Percentiles rank a stretch among this genome's conserved stretches.
These are phyloP conservation scores for Croton setiger DNA, from an alignment of 441 rosid genomes.

Conservation along the genomic window DNA sequence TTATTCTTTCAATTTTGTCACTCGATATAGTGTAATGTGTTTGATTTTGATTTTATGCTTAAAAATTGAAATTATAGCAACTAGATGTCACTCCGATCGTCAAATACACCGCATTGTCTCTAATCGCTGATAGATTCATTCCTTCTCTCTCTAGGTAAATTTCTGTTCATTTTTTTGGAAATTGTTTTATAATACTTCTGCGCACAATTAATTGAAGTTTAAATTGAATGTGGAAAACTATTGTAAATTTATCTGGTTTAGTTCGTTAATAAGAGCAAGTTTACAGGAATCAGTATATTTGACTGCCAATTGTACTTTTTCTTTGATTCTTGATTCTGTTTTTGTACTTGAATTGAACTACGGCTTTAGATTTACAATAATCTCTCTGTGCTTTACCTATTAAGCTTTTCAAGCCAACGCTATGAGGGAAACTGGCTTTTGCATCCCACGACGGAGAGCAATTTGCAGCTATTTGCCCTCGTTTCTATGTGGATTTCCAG, in stretches of 20 bases:
- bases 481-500: conserved; percentile 71
- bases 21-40: background rate
- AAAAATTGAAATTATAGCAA: conserved; percentile 30
- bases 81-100: conserved; percentile 54
- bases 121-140: conserved; percentile 60
- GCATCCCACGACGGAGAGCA: conserved; percentile 59
- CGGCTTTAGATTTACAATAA: background rate
- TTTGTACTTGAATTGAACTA: background rate
- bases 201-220: background rate
- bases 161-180: background rate
- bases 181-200: background rate
- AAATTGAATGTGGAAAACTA: background rate
- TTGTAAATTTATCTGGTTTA: background rate
- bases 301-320: background rate
- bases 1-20: background rate
- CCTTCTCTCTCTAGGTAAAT: conserved; percentile 46
- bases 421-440: conserved; percentile 55
- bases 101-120: conserved; percentile 67
- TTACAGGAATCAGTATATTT: background rate
- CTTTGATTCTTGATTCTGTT: background rate
- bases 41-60: background rate
- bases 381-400: background rate
- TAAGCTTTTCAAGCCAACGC: conserved; percentile 35
- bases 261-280: too few species aligned
- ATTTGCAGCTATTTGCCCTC: conserved; percentile 66